Base-by-base conservation (phyloP, 768 basidiomycete species). In the Russula lepida region DNA sequence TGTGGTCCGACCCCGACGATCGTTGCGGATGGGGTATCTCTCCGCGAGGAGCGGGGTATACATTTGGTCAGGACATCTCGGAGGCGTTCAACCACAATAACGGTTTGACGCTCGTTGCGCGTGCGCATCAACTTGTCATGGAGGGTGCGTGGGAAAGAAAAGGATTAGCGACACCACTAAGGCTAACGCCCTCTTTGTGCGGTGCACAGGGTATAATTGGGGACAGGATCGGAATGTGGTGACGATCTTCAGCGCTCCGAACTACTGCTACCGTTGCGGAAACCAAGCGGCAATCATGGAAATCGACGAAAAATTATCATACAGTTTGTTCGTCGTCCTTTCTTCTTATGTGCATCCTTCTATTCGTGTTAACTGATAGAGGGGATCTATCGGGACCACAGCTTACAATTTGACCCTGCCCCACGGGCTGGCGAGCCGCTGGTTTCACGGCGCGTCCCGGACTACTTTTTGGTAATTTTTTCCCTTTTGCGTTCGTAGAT, bases 271-370 rank as follows among this genome's bases (percentile, higher is more conserved):
- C 79, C 82, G 97, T 73, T 99, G 97, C 73, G 97, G 97, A 56
- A 99, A 99, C 74, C 97, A 98, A 71, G 97, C 97, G 58, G 97
- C 97, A 53, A 99, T 99, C 74, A 95, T 99, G 86, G 97, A 99
- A 75, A 97, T 99, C 74, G 97, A 99, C 76, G 91, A 93, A 84
- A 93, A 93, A 81, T 79, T 92, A 84, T 90, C 89, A 57, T 92
- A 92, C 75, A 91, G 87, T 77, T 92, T 92, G 89, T 90, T 68
- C 54, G 88, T 82, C n/a, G 25, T 21, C 5, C 47, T 54, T 28
- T 39, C 28, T 35, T 64, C 12, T 48, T 57, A 54, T 23, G 47
- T 33, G 13, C 33, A 54, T 21, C 39, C 37, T 3, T 48, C 67
- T 65, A 52, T n/a, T 37, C 49, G 9, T 52, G 66, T 64, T 64